Evolutionary conservation across 495 filamentous ascomycete genomes (phyloP), one percentile per base, ranked within the genome.

Genomic region (Copromyces sp.): DNA sequence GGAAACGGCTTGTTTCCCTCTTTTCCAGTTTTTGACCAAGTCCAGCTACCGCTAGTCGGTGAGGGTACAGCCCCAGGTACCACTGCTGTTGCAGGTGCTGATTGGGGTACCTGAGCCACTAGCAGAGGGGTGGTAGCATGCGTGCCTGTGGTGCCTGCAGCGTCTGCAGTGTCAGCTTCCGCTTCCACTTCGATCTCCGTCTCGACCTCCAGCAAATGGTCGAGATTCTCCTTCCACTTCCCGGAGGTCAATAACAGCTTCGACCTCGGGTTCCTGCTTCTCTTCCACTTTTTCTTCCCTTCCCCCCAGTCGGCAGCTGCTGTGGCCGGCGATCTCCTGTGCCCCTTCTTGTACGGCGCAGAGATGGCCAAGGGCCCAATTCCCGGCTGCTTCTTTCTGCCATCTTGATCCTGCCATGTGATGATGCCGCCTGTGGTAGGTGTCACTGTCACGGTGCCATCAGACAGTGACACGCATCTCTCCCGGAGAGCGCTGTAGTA

Each of bases 141-240:
- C 29, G 53, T 61, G 24, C 53, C 53, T 35, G 53, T 9, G 24
- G 53, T 65, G 53, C 38, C 37, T 70, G 71, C 71, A 68, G 71
- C 65, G 71, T 40, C 61, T 73, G 61, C 61, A 37, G 38, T 68
- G 61, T 53, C 44, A 71, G 61, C 61, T 40, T 69, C 29, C 38
- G 61, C 61, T 40, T 72, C 29, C 38, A 69, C 37, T 68, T 70
- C 40, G 37, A 65, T 29, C 29, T 70, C 69, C 39, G 17, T 11
- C 9, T 70, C 69, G 4, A 41, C 35, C 9, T 32, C 35, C 35
- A 59, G 29, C 70, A 68, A 71, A 65, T 65, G 53, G 53, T 65
- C 53, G 53, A 65, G 29, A 65, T 65, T 65, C 14, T 65, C 53
- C 29, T 35, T 65, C 53, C 53, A 35, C 53, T 35, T 61, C 12